phyloP scores from a whole-genome alignment of 352 stramenopile genomes.

The Globisporangium paroecandrum region DNA sequence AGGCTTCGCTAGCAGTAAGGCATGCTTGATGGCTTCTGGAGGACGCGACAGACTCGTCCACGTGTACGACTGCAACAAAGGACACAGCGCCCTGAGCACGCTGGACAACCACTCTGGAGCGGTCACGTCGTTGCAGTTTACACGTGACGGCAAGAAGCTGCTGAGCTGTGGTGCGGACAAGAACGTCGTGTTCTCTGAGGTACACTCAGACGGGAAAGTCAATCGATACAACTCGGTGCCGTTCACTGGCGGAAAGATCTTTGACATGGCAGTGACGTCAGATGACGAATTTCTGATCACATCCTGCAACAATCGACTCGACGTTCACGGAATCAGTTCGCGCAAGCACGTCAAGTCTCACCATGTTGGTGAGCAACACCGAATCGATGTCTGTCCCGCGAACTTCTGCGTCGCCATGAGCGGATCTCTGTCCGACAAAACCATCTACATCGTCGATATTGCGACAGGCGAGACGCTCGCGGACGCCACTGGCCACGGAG shows the following conservation, averaged over 20 bases:
- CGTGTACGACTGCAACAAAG: slow-evolving; percentile 62
- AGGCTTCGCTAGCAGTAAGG: not conserved
- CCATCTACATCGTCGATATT: slow-evolving; percentile 84
- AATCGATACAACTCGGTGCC: slow-evolving; percentile 45
- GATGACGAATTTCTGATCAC: slow-evolving; percentile 70
- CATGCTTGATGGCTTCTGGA: slow-evolving; percentile 58
- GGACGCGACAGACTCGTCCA: slow-evolving; percentile 80
- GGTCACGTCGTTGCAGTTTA: slow-evolving; percentile 68
- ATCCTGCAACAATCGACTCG: slow-evolving; percentile 76
- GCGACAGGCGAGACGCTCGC: slow-evolving; percentile 71
- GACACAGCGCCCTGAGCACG: slow-evolving; percentile 36
- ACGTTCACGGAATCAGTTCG: slow-evolving; percentile 61
- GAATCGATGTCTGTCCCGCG: slow-evolving; percentile 59
- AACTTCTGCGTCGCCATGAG: slow-evolving; percentile 78
- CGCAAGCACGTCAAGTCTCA: slow-evolving; percentile 63
- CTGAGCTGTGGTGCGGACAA: slow-evolving; percentile 72
- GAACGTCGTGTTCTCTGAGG: slow-evolving; percentile 57
- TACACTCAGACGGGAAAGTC: slow-evolving; percentile 37
- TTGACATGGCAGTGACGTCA: slow-evolving; percentile 66
- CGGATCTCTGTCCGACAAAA: slow-evolving; percentile 78
- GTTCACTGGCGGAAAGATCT: slow-evolving; percentile 65
- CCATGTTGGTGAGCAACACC: slow-evolving; percentile 69
- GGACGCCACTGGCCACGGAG: slow-evolving; percentile 77
- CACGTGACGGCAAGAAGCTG: slow-evolving; percentile 58
- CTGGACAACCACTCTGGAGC: slow-evolving; percentile 77